phyloP scores from a whole-genome alignment of 2,329 filamentous ascomycete genomes.

The Penicillium sp. region DNA sequence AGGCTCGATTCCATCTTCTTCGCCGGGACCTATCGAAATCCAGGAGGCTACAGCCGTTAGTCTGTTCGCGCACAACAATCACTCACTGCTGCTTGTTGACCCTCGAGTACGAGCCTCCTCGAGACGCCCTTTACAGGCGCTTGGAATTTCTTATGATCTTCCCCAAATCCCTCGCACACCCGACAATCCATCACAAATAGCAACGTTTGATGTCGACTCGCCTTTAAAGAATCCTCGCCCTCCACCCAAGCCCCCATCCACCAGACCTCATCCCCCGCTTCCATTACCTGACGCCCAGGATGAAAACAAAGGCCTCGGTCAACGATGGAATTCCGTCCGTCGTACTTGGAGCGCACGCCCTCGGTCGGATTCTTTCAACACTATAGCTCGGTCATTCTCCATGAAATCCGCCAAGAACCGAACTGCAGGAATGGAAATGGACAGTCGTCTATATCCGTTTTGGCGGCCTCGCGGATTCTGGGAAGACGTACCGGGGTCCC shows the following conservation, averaged over 20 bases:
- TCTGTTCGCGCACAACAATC: slow-evolving; percentile 56
- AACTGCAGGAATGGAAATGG: slow-evolving; percentile 37
- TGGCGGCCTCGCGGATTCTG: slow-evolving; percentile 58
- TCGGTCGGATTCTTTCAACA: slow-evolving; percentile 35
- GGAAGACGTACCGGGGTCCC: slow-evolving; percentile 45
- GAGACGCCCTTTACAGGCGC: slow-evolving; percentile 24
- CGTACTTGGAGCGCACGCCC: slow-evolving; percentile 32
- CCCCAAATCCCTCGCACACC: slow-evolving; percentile 23
- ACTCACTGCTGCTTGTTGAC: slow-evolving; percentile 57
- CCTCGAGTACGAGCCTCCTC: slow-evolving; percentile 33
- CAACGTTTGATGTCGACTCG: slow-evolving; percentile 40
- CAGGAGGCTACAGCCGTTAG: slow-evolving; percentile 54
- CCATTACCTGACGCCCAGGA: slow-evolving; percentile 33
- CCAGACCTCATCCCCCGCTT: slow-evolving; percentile 49
- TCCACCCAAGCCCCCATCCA: slow-evolving; percentile 49
- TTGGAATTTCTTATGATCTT: slow-evolving; percentile 11
- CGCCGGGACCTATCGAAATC: slow-evolving; percentile 48
- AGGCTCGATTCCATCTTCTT: slow-evolving; percentile 41
- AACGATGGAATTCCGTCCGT: slow-evolving; percentile 32
- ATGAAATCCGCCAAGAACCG: slow-evolving; percentile 36
- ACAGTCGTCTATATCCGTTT: slow-evolving; percentile 50
- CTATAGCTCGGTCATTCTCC: slow-evolving; percentile 33
- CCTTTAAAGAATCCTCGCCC: slow-evolving; percentile 52
- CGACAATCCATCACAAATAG: slow-evolving; percentile 13
- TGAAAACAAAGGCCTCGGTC: slow-evolving; percentile 17